These are phyloP conservation scores for Metschnikowia continentalis DNA, from an alignment of 805 yeast species.

Conservation along the genomic window DNA sequence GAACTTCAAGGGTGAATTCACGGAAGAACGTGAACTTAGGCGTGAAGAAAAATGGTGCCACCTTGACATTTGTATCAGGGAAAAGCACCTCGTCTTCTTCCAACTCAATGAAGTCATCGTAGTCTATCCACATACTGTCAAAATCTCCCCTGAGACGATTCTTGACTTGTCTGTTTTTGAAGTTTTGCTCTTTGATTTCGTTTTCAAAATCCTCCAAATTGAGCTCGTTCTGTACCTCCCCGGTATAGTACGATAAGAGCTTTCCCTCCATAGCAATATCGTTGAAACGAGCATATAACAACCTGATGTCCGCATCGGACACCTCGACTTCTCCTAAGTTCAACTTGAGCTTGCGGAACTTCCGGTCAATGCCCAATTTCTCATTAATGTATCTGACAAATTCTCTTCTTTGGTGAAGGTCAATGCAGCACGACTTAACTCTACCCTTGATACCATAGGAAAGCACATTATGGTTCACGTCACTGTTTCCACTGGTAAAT, in stretches of 20 bases:
- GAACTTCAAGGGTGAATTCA: slow-evolving; percentile 41
- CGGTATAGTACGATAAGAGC: slow-evolving; percentile 15
- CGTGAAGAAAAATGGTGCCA: slow-evolving; percentile 46
- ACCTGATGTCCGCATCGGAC: slow-evolving; percentile 62
- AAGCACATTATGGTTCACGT: slow-evolving; percentile 23
- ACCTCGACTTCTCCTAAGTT: slow-evolving; percentile 69
- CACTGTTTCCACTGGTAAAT: slow-evolving; percentile 24
- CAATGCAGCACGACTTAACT: slow-evolving; percentile 31
- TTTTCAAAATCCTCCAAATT: slow-evolving; percentile 12
- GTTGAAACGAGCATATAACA: slow-evolving; percentile 59
- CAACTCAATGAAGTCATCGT: slow-evolving; percentile 71
- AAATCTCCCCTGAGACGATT: slow-evolving; percentile 18
- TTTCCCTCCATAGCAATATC: slow-evolving; percentile 43
- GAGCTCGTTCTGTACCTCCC: slow-evolving; percentile 8
- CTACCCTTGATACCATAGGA: slow-evolving; percentile 39
- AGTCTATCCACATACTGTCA: slow-evolving; percentile 61
- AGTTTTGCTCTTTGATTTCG: slow-evolving; percentile 5
- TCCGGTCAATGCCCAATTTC: slow-evolving; percentile 32
- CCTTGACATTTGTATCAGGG: slow-evolving; percentile 40
- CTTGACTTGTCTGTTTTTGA: background rate
- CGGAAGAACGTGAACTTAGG: slow-evolving; percentile 62
- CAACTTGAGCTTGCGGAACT: slow-evolving; percentile 51
- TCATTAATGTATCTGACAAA: slow-evolving; percentile 35
- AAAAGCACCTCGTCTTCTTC: slow-evolving; percentile 44
- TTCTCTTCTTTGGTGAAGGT: slow-evolving; percentile 38